Percentiles rank a stretch among this genome's conserved stretches.
Evolutionary conservation across 2,329 filamentous ascomycete species (phyloP).

Genomic region (Hawksworthiomyces lignivorus): DNA sequence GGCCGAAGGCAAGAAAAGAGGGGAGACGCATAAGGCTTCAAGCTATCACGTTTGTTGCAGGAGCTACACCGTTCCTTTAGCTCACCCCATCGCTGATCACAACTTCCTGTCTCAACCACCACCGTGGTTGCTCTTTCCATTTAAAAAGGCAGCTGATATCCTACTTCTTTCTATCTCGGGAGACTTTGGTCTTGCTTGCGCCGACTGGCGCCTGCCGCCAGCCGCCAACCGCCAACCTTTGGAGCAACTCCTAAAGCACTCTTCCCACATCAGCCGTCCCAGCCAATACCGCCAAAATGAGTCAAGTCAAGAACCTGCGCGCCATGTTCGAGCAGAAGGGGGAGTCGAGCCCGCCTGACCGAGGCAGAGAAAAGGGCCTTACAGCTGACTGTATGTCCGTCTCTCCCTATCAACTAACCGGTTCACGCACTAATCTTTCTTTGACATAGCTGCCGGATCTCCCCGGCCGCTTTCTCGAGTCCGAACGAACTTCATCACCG

Average conservation of each 20-base stretch:
- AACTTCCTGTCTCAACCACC: neutral
- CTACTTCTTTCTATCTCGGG: too few relatives aligned
- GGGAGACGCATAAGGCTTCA: too few relatives aligned
- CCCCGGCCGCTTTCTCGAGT: slow-evolving; percentile 66
- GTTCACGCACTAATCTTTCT: slow-evolving; percentile 18
- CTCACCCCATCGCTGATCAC: neutral
- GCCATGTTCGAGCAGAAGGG: slow-evolving; percentile 74
- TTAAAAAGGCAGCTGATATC: too few relatives aligned
- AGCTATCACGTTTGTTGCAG: too few relatives aligned
- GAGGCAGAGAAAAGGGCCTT: slow-evolving; percentile 59
- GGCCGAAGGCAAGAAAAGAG: too few relatives aligned
- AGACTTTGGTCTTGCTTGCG: too few relatives aligned
- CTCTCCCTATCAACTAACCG: slow-evolving; percentile 11
- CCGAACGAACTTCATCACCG: slow-evolving; percentile 65
- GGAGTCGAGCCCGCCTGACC: slow-evolving; percentile 56
- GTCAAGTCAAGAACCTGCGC: slow-evolving; percentile 65
- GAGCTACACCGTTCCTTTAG: too few relatives aligned
- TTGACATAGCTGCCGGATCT: slow-evolving; percentile 29
- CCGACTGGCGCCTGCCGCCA: slow-evolving; percentile 12
- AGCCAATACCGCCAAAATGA: slow-evolving; percentile 40
- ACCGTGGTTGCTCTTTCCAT: too few relatives aligned
- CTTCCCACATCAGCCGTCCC: neutral
- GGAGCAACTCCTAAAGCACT: too few relatives aligned
- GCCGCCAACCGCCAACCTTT: too few relatives aligned
- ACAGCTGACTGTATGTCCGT: slow-evolving; percentile 34